Base-by-base conservation (phyloP, 768 basidiomycete species). In the Psilocybe cubensis region DNA sequence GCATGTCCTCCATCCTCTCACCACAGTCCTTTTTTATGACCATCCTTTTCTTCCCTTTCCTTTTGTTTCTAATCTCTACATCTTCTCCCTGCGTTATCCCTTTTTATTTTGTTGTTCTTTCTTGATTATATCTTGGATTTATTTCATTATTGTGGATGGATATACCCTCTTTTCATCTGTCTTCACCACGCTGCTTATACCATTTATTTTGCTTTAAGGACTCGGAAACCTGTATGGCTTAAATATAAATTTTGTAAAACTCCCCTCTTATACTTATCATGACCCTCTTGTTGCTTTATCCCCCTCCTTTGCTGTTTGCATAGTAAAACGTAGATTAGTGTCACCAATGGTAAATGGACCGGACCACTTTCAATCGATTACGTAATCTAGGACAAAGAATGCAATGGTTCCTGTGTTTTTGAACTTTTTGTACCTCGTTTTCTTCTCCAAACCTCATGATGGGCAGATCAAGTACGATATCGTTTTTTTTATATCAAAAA, bases 391-490 rank as follows among this genome's bases (percentile, higher is more conserved):
- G n/a, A 17, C 29, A 38, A 38, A 38, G 35, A 33, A 21, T 51
- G 21, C 31, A 46, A 24, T 41, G 17, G 17, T 17, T 41, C 11
- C 11, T 24, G 45, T 25, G 24, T 46, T 25, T 46, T n/a, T 25
- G 21, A 4, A 20, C 54, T 12, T 49, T 20, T 25, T 42, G 45
- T 14, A 25, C 21, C 54, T 38, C 25, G 35, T 18, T 18, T 5
- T 43, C 44, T 25, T 38, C 18, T 47, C 21, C 49, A 17, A 38
- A 4, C n/a, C 35, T n/a, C 35, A 65, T 46, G n/a, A 68, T 68
- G 66, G 66, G 66, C 7, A 63, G 64, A 64, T 59, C 66, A 17
- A 68, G 66, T 68, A 59, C 12, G 66, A 31, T 35, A 42, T 31
- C n/a, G 23, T 54, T 25, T 18, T 8, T 12, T n/a, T 35, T 8